phyloP scores from a whole-genome alignment of 139 green algal species.

The Chlorella sp. region DNA sequence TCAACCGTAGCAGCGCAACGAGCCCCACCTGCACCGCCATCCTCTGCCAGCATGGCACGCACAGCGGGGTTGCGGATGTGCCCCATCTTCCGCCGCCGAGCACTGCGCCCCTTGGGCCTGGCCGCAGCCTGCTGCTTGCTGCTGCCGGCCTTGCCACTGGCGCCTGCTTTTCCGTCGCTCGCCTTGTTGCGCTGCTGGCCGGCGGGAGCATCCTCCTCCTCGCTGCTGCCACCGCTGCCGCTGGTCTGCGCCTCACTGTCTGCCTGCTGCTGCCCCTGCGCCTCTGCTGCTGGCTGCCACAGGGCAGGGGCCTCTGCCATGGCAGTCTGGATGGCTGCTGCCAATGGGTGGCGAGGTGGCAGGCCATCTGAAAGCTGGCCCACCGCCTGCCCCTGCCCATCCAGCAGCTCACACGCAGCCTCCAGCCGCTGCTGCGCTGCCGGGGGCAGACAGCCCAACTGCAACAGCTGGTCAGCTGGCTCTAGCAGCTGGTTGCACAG shows the following conservation, averaged over 20 bases:
- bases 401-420: constrained; percentile 6
- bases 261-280: neutral
- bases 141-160: neutral
- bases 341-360: neutral
- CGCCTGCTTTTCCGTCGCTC: neutral
- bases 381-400: neutral
- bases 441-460: neutral
- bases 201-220: neutral
- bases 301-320: constrained; percentile 29
- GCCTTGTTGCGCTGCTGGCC: too few species aligned
- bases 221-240: neutral
- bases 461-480: neutral
- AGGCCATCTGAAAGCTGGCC: constrained; percentile 4
- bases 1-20: too few species aligned
- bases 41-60: constrained; percentile 45
- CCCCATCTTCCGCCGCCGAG: neutral
- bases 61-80: constrained; percentile 40
- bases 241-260: neutral
- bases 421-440: neutral
- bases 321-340: neutral
- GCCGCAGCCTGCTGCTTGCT: neutral
- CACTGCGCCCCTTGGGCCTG: neutral
- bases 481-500: constrained; percentile 11
- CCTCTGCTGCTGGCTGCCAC: neutral
- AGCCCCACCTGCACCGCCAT: constrained; percentile 1